Evolutionary conservation across 2,329 filamentous ascomycete genomes (phyloP).

Genomic region (Exophiala alcalophila): DNA sequence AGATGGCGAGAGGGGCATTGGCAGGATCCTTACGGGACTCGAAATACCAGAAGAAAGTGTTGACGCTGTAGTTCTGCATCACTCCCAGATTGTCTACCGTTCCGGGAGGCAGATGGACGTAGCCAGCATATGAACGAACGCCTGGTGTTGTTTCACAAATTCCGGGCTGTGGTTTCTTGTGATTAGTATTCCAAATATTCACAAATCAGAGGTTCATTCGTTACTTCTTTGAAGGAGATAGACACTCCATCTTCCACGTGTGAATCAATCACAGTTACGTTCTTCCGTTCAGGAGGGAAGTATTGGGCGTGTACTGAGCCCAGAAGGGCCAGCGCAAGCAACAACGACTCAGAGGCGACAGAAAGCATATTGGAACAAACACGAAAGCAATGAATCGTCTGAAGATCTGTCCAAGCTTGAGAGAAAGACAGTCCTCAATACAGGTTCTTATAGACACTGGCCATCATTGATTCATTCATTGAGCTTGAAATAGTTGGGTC

Average conservation of each 20-base stretch:
- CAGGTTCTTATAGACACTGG: no score
- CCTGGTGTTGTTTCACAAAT: slow-evolving; percentile 58
- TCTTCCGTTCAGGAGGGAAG: slow-evolving; percentile 43
- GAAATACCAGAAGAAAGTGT: slow-evolving; percentile 67
- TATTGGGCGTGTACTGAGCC: slow-evolving; percentile 15
- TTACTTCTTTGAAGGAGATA: slow-evolving; percentile 48
- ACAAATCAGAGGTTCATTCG: no score
- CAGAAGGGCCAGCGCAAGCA: not conserved
- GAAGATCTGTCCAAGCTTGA: no score
- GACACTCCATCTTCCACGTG: slow-evolving; percentile 43
- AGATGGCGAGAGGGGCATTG: slow-evolving; percentile 58
- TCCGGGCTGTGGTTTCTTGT: slow-evolving; percentile 42
- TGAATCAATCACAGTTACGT: slow-evolving; percentile 43
- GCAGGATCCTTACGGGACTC: slow-evolving; percentile 53
- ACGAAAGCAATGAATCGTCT: no score
- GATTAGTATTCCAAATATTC: no score
- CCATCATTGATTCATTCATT: no score
- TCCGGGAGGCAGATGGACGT: slow-evolving; percentile 54
- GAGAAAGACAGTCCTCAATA: no score
- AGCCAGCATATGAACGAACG: slow-evolving; percentile 58
- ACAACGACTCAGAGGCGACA: not conserved
- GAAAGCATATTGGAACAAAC: no score
- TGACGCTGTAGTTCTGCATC: slow-evolving; percentile 55
- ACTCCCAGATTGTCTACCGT: slow-evolving; percentile 39
- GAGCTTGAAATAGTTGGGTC: no score